These are phyloP conservation scores for Meripilus lineatus DNA, from an alignment of 1,284 basidiomycete species.

Conservation along the genomic window DNA sequence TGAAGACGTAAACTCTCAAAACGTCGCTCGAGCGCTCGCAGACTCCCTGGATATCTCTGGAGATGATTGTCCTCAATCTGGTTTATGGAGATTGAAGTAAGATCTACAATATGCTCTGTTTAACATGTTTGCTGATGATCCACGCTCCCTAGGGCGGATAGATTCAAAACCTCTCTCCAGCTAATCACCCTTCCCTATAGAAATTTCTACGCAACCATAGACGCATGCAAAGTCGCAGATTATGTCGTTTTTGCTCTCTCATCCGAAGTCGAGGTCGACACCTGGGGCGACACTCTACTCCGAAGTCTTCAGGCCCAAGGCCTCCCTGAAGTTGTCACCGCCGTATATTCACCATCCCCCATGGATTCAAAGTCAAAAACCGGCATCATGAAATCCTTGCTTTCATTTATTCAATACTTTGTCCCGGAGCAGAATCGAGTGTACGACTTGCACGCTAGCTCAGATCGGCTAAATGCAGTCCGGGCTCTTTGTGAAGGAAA, in stretches of 20 bases:
- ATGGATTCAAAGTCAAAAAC: slow-evolving; percentile 59
- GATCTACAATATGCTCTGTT: slow-evolving; percentile 21
- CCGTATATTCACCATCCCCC: slow-evolving; percentile 40
- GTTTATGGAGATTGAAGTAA: slow-evolving; percentile 65
- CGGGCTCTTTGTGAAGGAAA: slow-evolving; percentile 78
- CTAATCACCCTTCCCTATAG: slow-evolving; percentile 75
- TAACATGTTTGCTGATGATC: slow-evolving; percentile 8
- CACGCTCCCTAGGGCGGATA: slow-evolving; percentile 53
- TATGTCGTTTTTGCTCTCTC: slow-evolving; percentile 88
- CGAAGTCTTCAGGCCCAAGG: slow-evolving; percentile 83
- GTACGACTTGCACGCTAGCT: slow-evolving; percentile 54
- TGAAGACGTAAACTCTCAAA: slow-evolving; percentile 54
- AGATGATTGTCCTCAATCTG: slow-evolving; percentile 46
- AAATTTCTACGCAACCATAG: slow-evolving; percentile 75
- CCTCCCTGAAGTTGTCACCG: slow-evolving; percentile 68
- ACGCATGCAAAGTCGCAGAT: slow-evolving; percentile 87
- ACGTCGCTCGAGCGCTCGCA: slow-evolving; percentile 57
- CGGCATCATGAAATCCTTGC: slow-evolving; percentile 76
- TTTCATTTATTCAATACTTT: slow-evolving; percentile 95
- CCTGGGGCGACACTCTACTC: slow-evolving; percentile 88
- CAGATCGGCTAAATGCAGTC: slow-evolving; percentile 69
- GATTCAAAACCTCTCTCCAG: slow-evolving; percentile 88
- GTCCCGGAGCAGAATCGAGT: slow-evolving; percentile 76
- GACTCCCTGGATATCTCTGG: slow-evolving; percentile 57
- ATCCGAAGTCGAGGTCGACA: slow-evolving; percentile 75